Evolutionary conservation across 306 rosid species (phyloP).

Genomic region (Ceratonia siliqua): DNA sequence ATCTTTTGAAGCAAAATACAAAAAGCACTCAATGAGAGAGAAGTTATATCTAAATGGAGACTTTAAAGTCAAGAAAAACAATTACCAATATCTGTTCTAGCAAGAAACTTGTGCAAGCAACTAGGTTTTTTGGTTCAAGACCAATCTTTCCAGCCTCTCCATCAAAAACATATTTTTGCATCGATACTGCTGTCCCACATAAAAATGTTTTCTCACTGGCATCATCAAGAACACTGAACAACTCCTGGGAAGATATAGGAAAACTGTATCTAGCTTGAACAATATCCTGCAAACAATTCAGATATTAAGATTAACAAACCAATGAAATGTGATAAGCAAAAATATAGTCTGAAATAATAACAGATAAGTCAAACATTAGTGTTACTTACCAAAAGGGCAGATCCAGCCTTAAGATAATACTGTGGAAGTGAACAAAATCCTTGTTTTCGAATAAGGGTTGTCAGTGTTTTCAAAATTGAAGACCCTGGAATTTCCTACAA

Average conservation of each 20-base stretch:
- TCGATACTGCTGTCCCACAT: constrained; percentile 61
- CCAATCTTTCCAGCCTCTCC: constrained; percentile 79
- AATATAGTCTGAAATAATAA: constrained; percentile 9
- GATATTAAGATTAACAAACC: constrained; percentile 22
- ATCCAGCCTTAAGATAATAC: constrained; percentile 81
- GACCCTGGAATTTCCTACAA: constrained; percentile 75
- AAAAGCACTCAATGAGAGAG: neutral
- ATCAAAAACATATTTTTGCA: constrained; percentile 72
- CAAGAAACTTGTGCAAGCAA: constrained; percentile 84
- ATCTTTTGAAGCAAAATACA: neutral
- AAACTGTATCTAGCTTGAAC: constrained; percentile 64
- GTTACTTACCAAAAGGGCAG: constrained; percentile 74
- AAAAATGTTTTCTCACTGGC: constrained; percentile 86
- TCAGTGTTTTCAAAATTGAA: constrained; percentile 60
- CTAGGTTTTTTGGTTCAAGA: constrained; percentile 72
- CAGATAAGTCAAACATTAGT: constrained; percentile 15
- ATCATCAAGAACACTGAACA: constrained; percentile 72
- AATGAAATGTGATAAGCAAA: constrained; percentile 3
- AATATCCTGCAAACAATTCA: constrained; percentile 63
- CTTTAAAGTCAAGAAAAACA: constrained; percentile 10
- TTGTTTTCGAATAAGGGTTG: constrained; percentile 51
- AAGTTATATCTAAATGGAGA: neutral
- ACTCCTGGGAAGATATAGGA: constrained; percentile 64
- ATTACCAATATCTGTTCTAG: constrained; percentile 81
- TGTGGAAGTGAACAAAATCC: constrained; percentile 59